These are phyloP conservation scores for Colletotrichum nymphaeae DNA, from an alignment of 2,329 filamentous ascomycete species.

Conservation along the genomic window DNA sequence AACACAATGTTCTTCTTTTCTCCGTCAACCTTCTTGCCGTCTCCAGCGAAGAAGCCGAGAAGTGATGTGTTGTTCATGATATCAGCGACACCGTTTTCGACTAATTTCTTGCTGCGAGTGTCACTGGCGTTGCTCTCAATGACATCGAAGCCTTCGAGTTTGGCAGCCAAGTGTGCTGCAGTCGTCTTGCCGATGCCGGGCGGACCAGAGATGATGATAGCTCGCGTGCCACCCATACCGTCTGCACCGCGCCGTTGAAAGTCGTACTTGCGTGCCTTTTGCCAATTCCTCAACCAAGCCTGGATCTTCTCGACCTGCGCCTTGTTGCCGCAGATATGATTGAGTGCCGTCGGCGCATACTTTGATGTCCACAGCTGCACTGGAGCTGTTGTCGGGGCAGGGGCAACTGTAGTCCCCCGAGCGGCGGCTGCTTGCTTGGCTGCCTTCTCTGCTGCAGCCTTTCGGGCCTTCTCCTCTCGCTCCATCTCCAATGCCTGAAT, in stretches of 20 bases:
- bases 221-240: conserved; percentile 83
- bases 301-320: conserved; percentile 89
- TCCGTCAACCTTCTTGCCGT: conserved; percentile 82
- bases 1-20: conserved; percentile 93
- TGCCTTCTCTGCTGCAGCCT: conserved; percentile 63
- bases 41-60: conserved; percentile 87
- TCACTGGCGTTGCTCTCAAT: conserved; percentile 97
- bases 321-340: conserved; percentile 97
- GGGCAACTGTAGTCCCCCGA: conserved; percentile 50
- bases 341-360: conserved; percentile 87
- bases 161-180: conserved; percentile 92
- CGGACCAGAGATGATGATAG: conserved; percentile 95
- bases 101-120: conserved; percentile 93
- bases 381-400: conserved; percentile 53
- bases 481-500: conserved; percentile 89
- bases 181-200: conserved; percentile 98
- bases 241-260: conserved; percentile 89
- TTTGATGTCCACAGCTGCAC: conserved; percentile 90
- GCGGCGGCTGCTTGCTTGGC: conserved; percentile 62
- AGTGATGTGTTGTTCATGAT: conserved; percentile 95
- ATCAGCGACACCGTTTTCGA: conserved; percentile 88
- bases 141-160: conserved; percentile 91
- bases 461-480: conserved; percentile 75
- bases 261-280: conserved; percentile 78
- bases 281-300: conserved; percentile 86